phyloP scores from a whole-genome alignment of 1,284 basidiomycete species.

The Naganishia liquefaciens region DNA sequence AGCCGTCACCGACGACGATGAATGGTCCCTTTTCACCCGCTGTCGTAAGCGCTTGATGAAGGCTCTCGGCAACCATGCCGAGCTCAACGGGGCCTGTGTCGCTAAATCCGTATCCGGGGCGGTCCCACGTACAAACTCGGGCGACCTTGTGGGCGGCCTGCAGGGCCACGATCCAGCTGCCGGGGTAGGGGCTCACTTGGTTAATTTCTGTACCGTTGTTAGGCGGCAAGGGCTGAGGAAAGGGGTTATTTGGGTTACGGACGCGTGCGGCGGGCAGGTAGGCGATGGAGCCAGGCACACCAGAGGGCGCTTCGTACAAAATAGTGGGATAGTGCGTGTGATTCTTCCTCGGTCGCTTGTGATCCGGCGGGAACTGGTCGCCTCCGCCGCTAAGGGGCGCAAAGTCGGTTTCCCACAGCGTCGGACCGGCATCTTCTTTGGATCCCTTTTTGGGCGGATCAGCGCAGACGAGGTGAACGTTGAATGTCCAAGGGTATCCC shows the following conservation, averaged over 20 bases:
- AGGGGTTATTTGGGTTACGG: slow-evolving; percentile 44
- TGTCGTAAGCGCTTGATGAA: slow-evolving; percentile 41
- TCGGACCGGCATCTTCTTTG: slow-evolving; percentile 32
- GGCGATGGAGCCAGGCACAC: slow-evolving; percentile 47
- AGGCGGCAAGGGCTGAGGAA: slow-evolving; percentile 39
- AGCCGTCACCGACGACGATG: slow-evolving; percentile 47
- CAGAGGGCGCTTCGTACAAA: slow-evolving; percentile 47
- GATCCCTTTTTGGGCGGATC: slow-evolving; percentile 34
- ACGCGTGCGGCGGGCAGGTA: slow-evolving; percentile 44
- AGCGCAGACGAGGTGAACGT: slow-evolving; percentile 46
- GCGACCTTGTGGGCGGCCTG: slow-evolving; percentile 44
- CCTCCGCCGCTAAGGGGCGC: not conserved
- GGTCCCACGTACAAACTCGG: slow-evolving; percentile 49
- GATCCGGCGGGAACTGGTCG: slow-evolving; percentile 32
- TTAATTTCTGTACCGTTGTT: slow-evolving; percentile 36
- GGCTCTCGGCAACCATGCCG: slow-evolving; percentile 42
- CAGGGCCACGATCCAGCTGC: slow-evolving; percentile 46
- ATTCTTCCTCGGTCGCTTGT: slow-evolving; percentile 32
- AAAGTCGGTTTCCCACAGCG: not conserved
- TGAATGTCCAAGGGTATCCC: slow-evolving; percentile 41
- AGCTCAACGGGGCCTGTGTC: slow-evolving; percentile 44
- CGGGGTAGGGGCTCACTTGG: slow-evolving; percentile 37
- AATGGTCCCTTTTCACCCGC: slow-evolving; percentile 39
- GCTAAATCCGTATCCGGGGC: slow-evolving; percentile 51
- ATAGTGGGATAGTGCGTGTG: slow-evolving; percentile 41